Evolutionary conservation across 495 filamentous ascomycete genomes (phyloP).

Genomic region (Terfezia boudieri): DNA sequence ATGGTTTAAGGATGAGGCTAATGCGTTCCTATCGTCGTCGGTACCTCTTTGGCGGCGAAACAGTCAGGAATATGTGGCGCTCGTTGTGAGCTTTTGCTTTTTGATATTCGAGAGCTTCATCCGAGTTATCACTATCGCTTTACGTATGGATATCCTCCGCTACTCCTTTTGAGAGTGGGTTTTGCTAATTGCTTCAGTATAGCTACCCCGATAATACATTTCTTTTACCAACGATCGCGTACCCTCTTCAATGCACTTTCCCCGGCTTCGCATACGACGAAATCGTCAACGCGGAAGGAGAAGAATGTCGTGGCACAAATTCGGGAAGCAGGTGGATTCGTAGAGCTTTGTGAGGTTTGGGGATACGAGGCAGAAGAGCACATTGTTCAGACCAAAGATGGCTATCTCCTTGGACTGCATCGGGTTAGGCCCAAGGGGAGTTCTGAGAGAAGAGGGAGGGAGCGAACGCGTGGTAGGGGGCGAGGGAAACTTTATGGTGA

Average conservation of each 20-base stretch:
- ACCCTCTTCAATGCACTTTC: constrained; percentile 60
- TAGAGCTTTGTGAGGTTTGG: constrained; percentile 69
- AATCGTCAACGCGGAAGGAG: constrained; percentile 36
- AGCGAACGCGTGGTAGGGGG: constrained; percentile 19
- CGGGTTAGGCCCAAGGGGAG: constrained; percentile 61
- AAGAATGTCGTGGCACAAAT: constrained; percentile 21
- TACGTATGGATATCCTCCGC: constrained; percentile 35
- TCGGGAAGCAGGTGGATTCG: constrained; percentile 61
- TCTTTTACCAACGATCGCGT: constrained; percentile 66
- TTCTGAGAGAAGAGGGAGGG: constrained; percentile 52
- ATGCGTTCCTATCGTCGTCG: background rate
- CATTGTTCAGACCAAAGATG: constrained; percentile 80
- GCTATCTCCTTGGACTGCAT: constrained; percentile 81
- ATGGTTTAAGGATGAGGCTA: background rate
- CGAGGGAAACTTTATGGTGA: constrained; percentile 28
- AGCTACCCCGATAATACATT: constrained; percentile 55
- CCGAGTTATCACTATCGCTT: constrained; percentile 67
- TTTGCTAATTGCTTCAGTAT: background rate
- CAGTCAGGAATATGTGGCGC: constrained; percentile 65
- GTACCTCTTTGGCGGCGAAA: background rate
- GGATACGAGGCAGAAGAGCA: constrained; percentile 91
- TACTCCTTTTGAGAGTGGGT: background rate
- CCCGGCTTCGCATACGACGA: constrained; percentile 36
- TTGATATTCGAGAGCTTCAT: constrained; percentile 61
- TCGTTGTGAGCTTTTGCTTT: constrained; percentile 60